phyloP scores from a whole-genome alignment of 2,329 filamentous ascomycete genomes.

The Curvularia spicifera region DNA sequence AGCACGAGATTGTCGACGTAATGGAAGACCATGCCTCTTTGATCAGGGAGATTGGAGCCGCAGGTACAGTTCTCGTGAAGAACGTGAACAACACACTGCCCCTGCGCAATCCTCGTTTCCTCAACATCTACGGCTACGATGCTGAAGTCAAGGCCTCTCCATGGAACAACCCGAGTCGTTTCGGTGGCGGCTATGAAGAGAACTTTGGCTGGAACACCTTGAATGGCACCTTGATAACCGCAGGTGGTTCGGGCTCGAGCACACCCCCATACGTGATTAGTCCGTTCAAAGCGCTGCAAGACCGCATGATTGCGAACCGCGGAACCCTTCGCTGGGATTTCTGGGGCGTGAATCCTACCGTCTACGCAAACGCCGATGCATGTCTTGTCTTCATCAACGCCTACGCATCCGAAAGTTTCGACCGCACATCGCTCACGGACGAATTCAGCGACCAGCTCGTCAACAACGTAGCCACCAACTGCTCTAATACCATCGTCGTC shows the following conservation, averaged over 20 bases:
- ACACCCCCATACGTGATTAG: slow-evolving; percentile 51
- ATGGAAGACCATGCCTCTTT: slow-evolving; percentile 51
- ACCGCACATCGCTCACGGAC: slow-evolving; percentile 32
- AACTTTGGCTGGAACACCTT: slow-evolving; percentile 45
- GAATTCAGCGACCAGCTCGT: slow-evolving; percentile 45
- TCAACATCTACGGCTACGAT: slow-evolving; percentile 51
- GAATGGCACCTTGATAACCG: slow-evolving; percentile 53
- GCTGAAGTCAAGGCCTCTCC: slow-evolving; percentile 45
- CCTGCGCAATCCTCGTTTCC: slow-evolving; percentile 52
- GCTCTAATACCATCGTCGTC: slow-evolving; percentile 60
- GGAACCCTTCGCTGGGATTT: slow-evolving; percentile 48
- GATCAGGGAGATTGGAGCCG: slow-evolving; percentile 52
- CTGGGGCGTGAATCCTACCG: slow-evolving; percentile 37
- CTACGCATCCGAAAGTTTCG: slow-evolving; percentile 49
- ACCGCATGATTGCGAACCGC: slow-evolving; percentile 36
- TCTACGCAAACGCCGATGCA: slow-evolving; percentile 50
- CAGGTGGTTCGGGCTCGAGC: slow-evolving; percentile 49
- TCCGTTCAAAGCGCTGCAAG: slow-evolving; percentile 51
- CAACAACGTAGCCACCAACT: slow-evolving; percentile 54
- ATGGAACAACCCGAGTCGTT: slow-evolving; percentile 49
- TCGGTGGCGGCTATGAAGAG: slow-evolving; percentile 50
- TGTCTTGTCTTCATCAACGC: slow-evolving; percentile 65
- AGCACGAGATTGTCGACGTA: slow-evolving; percentile 56
- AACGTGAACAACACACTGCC: slow-evolving; percentile 63
- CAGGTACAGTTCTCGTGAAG: slow-evolving; percentile 54